These are phyloP conservation scores for Rhodotorula sp. DNA, from an alignment of 1,284 basidiomycete species.

Conservation along the genomic window DNA sequence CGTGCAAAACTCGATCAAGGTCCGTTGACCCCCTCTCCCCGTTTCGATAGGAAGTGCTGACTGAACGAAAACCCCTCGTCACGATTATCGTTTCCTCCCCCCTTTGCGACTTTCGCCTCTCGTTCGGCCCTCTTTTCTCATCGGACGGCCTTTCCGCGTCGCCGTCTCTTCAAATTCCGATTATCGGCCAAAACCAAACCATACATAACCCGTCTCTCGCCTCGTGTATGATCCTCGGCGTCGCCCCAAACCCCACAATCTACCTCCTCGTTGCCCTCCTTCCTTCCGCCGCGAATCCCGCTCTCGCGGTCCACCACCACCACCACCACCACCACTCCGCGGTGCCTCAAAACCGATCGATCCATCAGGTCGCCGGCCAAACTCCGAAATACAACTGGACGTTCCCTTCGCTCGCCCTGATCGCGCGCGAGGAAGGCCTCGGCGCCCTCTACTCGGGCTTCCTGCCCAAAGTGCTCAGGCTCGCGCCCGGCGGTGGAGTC, in stretches of 20 bases:
- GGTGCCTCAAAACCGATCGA: neutral
- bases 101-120: neutral
- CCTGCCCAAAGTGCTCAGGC: conserved; percentile 75
- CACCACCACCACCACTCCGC: too few species aligned
- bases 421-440: conserved; percentile 85
- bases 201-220: too few species aligned
- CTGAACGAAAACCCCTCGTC: too few species aligned
- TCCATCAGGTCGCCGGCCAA: conserved; percentile 59
- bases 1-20: conserved; percentile 64
- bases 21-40: neutral
- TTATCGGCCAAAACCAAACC: too few species aligned
- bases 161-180: too few species aligned
- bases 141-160: too few species aligned
- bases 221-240: too few species aligned
- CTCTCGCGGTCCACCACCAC: too few species aligned
- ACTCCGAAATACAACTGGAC: conserved; percentile 89
- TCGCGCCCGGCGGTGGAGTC: conserved; percentile 93
- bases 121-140: neutral
- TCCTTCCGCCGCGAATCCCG: too few species aligned
- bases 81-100: neutral
- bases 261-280: too few species aligned
- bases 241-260: too few species aligned
- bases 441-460: conserved; percentile 93
- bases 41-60: too few species aligned
- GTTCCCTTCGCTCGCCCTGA: conserved; percentile 66